Conservation (phyloP, 306 rosid genomes). For the Vigna unguiculata region DNA sequence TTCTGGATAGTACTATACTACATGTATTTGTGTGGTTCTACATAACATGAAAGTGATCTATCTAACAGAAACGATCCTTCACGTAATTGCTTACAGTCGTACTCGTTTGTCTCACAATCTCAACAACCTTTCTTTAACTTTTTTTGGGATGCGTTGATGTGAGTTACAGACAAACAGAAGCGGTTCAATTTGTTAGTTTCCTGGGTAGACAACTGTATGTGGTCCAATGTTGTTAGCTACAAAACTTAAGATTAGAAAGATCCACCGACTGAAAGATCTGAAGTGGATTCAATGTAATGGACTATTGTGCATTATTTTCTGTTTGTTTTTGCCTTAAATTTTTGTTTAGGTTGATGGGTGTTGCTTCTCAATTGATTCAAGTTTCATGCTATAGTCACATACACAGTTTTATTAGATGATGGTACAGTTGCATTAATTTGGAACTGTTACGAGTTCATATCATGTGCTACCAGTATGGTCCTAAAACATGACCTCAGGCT, state of each 20-base stretch:
- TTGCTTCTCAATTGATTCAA: background rate
- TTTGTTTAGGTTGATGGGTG: constrained; percentile 1
- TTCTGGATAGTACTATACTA: background rate
- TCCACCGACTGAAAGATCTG: background rate
- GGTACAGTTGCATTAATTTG: constrained; percentile 2
- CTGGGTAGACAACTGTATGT: constrained; percentile 40
- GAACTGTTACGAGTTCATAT: background rate
- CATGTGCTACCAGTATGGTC: background rate
- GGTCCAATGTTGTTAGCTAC: constrained; percentile 38
- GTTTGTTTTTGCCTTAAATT: background rate
- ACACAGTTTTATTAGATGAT: background rate
- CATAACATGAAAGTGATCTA: constrained; percentile 16
- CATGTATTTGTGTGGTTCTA: background rate
- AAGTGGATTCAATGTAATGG: background rate
- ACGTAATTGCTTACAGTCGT: background rate
- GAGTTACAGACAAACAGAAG: constrained; percentile 12
- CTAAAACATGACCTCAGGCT: background rate
- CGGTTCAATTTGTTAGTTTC: constrained; percentile 32
- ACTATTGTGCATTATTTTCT: background rate
- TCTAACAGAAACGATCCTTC: constrained; percentile 18
- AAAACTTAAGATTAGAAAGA: background rate
- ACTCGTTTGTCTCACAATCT: constrained; percentile 34
- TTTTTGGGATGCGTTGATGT: constrained; percentile 31
- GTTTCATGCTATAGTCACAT: background rate
- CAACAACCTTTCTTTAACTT: constrained; percentile 35